Conservation (phyloP, 257 asterid species). For the Sherardia arvensis region DNA sequence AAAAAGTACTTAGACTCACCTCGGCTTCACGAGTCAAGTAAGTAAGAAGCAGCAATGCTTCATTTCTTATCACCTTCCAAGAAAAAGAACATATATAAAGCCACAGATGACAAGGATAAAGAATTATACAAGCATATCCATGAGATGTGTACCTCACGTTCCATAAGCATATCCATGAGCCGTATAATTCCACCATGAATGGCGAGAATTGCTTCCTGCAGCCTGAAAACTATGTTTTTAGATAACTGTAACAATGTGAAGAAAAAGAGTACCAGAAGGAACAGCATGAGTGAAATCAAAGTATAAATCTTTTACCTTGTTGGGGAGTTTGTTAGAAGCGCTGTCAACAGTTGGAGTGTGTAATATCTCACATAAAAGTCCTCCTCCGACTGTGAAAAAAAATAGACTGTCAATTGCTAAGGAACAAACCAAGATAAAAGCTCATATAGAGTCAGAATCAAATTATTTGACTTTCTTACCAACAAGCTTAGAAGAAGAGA, state of each 20-base stretch:
- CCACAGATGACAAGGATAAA: conserved; percentile 6
- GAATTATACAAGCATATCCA: background rate
- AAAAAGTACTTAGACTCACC: conserved; percentile 32
- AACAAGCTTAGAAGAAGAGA: conserved; percentile 83
- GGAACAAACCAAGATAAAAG: conserved; percentile 9
- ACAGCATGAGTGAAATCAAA: conserved; percentile 6
- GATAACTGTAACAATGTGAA: conserved; percentile 5
- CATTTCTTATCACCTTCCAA: conserved; percentile 77
- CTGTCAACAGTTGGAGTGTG: conserved; percentile 79
- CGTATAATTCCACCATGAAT: conserved; percentile 86
- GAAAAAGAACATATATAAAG: background rate
- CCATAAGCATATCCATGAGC: conserved; percentile 99
- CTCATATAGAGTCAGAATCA: conserved; percentile 12
- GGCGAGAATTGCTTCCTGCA: conserved; percentile 91
- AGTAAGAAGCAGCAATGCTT: conserved; percentile 77
- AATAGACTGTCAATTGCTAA: too few species aligned
- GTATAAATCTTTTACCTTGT: conserved; percentile 41
- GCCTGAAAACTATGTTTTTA: conserved; percentile 38
- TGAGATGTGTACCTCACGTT: conserved; percentile 76
- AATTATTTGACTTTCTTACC: conserved; percentile 38
- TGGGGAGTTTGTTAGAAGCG: conserved; percentile 82
- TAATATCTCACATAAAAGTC: conserved; percentile 90
- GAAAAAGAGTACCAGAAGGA: conserved; percentile 2
- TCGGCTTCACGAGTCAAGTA: conserved; percentile 97
- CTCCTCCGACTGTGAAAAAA: conserved; percentile 70